Percentiles rank a stretch among this genome's conserved stretches.
Conservation (phyloP, 768 basidiomycete genomes). For the Trametes villosa region DNA sequence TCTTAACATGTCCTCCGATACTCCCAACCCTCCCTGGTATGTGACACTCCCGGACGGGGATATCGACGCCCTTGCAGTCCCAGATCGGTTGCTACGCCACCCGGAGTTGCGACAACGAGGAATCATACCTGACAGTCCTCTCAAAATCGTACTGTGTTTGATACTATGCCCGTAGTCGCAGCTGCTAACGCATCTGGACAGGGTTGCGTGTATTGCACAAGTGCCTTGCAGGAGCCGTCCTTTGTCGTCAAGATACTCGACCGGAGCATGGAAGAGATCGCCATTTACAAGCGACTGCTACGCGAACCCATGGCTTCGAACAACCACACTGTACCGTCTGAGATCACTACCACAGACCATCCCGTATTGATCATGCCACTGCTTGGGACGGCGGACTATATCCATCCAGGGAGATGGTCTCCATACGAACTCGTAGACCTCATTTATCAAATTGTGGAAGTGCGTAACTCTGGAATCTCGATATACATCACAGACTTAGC, state of each 20-base stretch:
- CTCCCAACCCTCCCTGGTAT: neutral
- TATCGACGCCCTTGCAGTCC: neutral
- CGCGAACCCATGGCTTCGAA: neutral
- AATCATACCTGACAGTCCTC: neutral
- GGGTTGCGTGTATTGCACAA: neutral
- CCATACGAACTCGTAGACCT: neutral
- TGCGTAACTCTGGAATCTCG: too few species aligned
- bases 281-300: neutral
- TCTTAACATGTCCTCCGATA: too few species aligned
- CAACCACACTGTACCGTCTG: slow-evolving; percentile 1
- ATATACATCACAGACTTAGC: neutral
- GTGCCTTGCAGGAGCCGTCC: neutral
- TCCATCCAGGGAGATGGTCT: neutral
- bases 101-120: neutral
- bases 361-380: slow-evolving; percentile 5
- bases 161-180: too few species aligned
- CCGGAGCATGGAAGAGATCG: neutral
- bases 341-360: neutral
- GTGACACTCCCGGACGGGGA: neutral
- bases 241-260: slow-evolving; percentile 4
- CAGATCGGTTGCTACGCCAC: neutral
- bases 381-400: neutral
- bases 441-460: neutral
- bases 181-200: neutral
- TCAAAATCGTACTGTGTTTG: neutral